Base-by-base conservation (phyloP, 352 stramenopile species). In the Phytophthora melonis region DNA sequence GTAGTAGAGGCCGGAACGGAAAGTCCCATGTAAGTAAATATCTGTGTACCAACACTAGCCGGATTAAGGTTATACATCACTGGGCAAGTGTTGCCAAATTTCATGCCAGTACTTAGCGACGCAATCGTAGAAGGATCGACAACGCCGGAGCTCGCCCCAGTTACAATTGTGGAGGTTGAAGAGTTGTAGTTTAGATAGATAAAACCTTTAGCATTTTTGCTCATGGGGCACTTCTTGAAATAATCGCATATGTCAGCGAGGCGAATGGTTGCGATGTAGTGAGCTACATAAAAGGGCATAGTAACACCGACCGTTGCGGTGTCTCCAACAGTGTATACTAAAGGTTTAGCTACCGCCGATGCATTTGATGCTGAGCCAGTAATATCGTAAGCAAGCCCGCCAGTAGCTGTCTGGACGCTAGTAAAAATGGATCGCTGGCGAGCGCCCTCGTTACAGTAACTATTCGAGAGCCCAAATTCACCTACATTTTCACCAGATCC, bases 151-250 rank as follows among this genome's bases (percentile, higher is more conserved):
- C n/a, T n/a, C n/a, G n/a, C n/a, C n/a, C n/a, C n/a, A n/a, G n/a
- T n/a, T n/a, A n/a, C n/a, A n/a, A n/a, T n/a, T n/a, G n/a, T n/a
- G n/a, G n/a, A n/a, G n/a, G n/a, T n/a, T n/a, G n/a, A n/a, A n/a
- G 25, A 30, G 43, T 69, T 69, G 62, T 69, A 69, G 34, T 69
- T 69, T 4, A 62, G n/a, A 32, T 69, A 69, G 21, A 69, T 63
- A 10, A 62, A 69, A 3, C 62, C 62, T 0, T 10, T n/a, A 0
- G 34, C 45, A 19, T 69, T 69, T 53, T 69, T 69, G 13, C 36
- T 27, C 62, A 69, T 69, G 2, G 62, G 66, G 16, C 52, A 68
- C 14, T 73, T 68, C 53, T 74, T 68, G 16, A 68, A 68, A 21
- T 61, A 74, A 10, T 74, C 66, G 25, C 52, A 55, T 30, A 74